phyloP scores from a whole-genome alignment of 768 basidiomycete genomes.

The Tricholoma bakamatsutake region DNA sequence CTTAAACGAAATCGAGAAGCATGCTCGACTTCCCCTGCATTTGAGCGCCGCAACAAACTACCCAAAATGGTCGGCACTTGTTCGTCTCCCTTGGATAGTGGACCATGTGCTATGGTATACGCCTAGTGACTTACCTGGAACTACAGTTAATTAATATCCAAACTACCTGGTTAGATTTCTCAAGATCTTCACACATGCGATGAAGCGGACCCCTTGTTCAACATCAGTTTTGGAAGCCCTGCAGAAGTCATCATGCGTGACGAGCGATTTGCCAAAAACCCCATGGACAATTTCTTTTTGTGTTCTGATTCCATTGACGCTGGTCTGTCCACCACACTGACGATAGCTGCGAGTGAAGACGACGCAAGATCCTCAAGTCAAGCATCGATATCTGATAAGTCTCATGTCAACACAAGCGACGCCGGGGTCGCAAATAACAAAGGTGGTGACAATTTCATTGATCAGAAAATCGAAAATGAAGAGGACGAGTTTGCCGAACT shows the following conservation, averaged over 20 bases:
- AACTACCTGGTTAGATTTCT: not conserved
- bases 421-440: no score
- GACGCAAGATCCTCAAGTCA: not conserved
- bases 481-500: conserved; percentile 57
- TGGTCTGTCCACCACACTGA: not conserved
- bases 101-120: not conserved
- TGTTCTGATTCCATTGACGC: conserved; percentile 19
- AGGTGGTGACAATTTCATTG: not conserved
- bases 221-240: not conserved
- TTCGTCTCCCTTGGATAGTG: not conserved
- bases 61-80: not conserved
- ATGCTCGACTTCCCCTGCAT: not conserved
- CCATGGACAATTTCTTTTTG: conserved; percentile 25
- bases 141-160: not conserved
- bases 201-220: not conserved
- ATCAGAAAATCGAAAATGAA: conserved; percentile 8
- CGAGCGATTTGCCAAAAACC: not conserved
- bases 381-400: not conserved
- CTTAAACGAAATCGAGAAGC: conserved; percentile 1
- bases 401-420: not conserved
- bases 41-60: not conserved
- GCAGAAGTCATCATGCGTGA: not conserved
- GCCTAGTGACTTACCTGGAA: not conserved
- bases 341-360: not conserved
- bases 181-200: not conserved